Conservation (phyloP, 768 basidiomycete genomes). For the Psilocybe subaeruginosa region DNA sequence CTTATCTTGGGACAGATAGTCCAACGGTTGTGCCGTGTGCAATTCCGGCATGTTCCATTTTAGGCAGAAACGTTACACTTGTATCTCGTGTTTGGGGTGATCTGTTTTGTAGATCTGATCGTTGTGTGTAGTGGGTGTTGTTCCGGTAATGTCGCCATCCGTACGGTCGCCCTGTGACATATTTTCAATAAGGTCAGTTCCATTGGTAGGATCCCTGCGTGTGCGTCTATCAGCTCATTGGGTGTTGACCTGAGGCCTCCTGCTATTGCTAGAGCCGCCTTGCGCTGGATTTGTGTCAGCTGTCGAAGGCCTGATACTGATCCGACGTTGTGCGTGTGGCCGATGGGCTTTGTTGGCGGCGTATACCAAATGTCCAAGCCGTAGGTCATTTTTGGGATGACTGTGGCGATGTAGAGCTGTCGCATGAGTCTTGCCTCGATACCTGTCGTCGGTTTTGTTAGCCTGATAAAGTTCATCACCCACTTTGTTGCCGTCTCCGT, state of each 20-base stretch:
- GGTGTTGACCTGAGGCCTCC: conserved; percentile 11
- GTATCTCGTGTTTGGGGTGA: not conserved
- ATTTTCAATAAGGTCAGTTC: conserved; percentile 6
- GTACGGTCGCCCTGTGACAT: conserved; percentile 4
- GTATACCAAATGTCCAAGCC: conserved; percentile 17
- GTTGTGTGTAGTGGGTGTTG: not conserved
- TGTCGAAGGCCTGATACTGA: conserved; percentile 4
- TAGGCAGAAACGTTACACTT: too few relatives aligned
- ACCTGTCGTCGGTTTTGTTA: conserved; percentile 2
- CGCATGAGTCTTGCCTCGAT: conserved; percentile 7
- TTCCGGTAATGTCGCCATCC: not conserved
- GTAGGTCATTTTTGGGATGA: conserved; percentile 19
- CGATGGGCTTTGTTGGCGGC: conserved; percentile 3
- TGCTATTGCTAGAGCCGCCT: conserved; percentile 11
- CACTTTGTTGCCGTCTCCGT: conserved; percentile 17
- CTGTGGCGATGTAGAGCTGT: conserved; percentile 8
- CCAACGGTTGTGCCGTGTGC: too few relatives aligned
- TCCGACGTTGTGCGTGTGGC: not conserved
- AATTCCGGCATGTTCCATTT: too few relatives aligned
- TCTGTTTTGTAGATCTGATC: not conserved
- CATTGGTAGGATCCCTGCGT: conserved; percentile 11
- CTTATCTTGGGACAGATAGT: too few relatives aligned
- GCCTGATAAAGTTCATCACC: not conserved
- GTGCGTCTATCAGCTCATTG: conserved; percentile 9
- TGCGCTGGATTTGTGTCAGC: conserved; percentile 10